These are phyloP conservation scores for Cryptosporidium canis DNA, from an alignment of 169 alveolate species.

Conservation along the genomic window DNA sequence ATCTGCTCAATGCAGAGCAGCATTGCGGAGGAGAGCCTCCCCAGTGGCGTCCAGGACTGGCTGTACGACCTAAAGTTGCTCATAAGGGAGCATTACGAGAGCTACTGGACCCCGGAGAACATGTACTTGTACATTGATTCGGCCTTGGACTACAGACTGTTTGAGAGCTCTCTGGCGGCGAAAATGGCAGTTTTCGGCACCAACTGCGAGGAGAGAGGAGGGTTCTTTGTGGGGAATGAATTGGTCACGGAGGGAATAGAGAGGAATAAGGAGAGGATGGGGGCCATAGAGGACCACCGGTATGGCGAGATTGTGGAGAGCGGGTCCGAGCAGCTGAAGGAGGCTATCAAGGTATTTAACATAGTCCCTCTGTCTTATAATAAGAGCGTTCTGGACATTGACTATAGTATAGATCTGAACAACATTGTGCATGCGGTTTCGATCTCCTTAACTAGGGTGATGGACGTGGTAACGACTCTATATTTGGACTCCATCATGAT, in stretches of 20 bases:
- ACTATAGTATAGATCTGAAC: not conserved
- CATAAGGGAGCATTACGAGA: slow-evolving; percentile 4
- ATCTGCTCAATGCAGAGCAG: not conserved
- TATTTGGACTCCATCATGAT: not conserved
- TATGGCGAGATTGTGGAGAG: not conserved
- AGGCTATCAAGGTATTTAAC: not conserved
- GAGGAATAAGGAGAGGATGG: not conserved
- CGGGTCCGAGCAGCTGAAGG: not conserved
- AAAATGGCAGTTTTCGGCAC: not conserved
- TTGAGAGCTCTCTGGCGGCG: slow-evolving; percentile 4
- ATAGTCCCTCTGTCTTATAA: slow-evolving; percentile 42
- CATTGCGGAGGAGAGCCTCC: not conserved
- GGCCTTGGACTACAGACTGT: not conserved
- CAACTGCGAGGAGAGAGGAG: not conserved
- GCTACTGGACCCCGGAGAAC: slow-evolving; percentile 32
- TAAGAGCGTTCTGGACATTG: slow-evolving; percentile 19
- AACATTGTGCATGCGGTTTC: slow-evolving; percentile 20
- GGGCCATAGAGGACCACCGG: not conserved
- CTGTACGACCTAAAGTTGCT: not conserved
- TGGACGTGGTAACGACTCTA: slow-evolving; percentile 35
- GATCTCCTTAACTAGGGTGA: slow-evolving; percentile 24
- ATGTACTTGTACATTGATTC: slow-evolving; percentile 50
- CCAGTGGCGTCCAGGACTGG: not conserved
- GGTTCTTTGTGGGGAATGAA: not conserved
- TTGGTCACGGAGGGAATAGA: not conserved